Conservation (phyloP, 2,329 filamentous ascomycete genomes). For the Raffaelea deltoideospora region DNA sequence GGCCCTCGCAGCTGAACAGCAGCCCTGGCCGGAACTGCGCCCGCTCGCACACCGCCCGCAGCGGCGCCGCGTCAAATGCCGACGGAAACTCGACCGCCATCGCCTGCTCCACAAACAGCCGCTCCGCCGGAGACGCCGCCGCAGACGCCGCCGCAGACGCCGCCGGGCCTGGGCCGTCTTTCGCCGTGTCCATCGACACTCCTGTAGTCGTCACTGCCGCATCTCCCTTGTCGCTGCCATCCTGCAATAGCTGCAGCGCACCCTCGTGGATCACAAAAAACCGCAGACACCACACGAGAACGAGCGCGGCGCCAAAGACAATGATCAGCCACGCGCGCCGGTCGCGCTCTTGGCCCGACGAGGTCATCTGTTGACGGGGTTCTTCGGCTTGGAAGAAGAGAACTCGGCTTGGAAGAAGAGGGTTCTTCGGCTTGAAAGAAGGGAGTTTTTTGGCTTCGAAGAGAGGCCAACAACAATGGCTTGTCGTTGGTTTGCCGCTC, state of each 20-base stretch:
- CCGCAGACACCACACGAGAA: neutral
- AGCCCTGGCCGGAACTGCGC: constrained; percentile 18
- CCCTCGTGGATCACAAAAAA: neutral
- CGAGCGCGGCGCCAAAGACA: neutral
- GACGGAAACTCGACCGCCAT: constrained; percentile 19
- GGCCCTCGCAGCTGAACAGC: constrained; percentile 23
- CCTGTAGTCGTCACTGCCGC: no score
- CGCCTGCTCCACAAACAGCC: constrained; percentile 12
- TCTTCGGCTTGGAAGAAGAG: no score
- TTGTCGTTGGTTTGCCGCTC: no score
- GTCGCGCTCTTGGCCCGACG: neutral
- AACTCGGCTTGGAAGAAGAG: no score
- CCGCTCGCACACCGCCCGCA: constrained; percentile 17
- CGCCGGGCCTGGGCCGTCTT: no score
- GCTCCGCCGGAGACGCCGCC: neutral
- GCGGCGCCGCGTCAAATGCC: constrained; percentile 19
- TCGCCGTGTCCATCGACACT: neutral
- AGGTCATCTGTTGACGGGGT: no score
- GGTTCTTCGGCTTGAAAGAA: no score
- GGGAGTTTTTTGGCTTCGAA: no score
- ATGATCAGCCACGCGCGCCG: neutral
- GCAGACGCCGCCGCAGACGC: no score
- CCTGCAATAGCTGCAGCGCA: neutral
- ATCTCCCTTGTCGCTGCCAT: neutral
- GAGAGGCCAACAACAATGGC: no score